These are phyloP conservation scores for Rutidosis leptorrhynchoides DNA, from an alignment of 129 eudicot species.

Conservation along the genomic window DNA sequence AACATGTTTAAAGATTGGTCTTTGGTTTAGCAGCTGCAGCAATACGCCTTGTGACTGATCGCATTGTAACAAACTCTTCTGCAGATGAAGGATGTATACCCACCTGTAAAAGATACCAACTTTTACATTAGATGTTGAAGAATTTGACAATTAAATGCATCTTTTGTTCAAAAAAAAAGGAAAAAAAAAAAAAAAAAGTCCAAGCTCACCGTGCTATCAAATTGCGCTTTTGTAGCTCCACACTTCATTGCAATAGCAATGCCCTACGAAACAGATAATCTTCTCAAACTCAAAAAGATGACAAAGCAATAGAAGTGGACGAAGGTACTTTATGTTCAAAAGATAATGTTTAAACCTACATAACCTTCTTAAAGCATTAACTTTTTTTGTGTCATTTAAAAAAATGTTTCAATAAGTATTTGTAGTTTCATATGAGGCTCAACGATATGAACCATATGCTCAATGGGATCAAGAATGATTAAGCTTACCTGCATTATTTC, in stretches of 20 bases:
- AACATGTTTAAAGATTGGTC: constrained; percentile 31
- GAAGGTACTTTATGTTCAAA: neutral
- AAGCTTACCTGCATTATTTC: constrained; percentile 87
- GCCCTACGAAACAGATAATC: constrained; percentile 46
- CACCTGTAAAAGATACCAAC: constrained; percentile 40
- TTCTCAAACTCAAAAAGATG: neutral
- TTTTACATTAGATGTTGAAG: constrained; percentile 5
- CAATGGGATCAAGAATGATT: constrained; percentile 2
- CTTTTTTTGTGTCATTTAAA: neutral
- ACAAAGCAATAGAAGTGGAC: neutral
- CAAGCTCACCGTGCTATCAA: constrained; percentile 84
- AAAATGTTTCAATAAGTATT: neutral
- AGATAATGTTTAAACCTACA: no score
- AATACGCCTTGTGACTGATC: constrained; percentile 66
- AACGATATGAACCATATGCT: neutral
- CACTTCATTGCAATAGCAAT: constrained; percentile 86
- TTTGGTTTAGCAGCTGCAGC: constrained; percentile 61
- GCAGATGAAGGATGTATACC: constrained; percentile 99
- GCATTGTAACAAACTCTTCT: constrained; percentile 93
- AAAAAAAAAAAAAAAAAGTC: neutral
- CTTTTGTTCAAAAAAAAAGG: neutral
- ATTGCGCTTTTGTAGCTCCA: constrained; percentile 97
- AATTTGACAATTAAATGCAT: neutral
- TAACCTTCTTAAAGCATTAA: neutral
- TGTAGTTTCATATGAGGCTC: neutral